Conservation (phyloP, 1,139 yeast genomes). For the Nakaseomyces glabratus region DNA sequence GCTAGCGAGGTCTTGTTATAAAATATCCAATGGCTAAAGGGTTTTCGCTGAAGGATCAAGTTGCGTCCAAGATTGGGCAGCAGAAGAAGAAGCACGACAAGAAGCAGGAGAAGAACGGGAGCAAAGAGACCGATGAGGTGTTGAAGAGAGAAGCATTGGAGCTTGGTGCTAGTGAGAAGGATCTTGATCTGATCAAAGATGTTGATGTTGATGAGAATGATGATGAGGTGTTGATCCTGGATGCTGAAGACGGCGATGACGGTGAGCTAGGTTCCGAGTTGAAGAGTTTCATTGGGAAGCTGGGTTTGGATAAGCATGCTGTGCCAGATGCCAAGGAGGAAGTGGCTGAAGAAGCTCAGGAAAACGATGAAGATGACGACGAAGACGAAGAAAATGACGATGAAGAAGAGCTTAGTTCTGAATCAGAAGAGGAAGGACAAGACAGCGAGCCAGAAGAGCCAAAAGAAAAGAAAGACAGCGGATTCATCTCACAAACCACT, state of each 20-base stretch:
- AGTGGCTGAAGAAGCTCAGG: constrained; percentile 20
- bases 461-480: constrained; percentile 2
- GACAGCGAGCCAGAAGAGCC: not conserved
- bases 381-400: constrained; percentile 2
- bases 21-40: constrained; percentile 5
- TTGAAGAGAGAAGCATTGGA: constrained; percentile 63
- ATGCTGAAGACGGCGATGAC: constrained; percentile 37
- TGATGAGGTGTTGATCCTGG: constrained; percentile 27
- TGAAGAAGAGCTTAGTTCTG: constrained; percentile 5
- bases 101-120: constrained; percentile 13
- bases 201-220: constrained; percentile 40
- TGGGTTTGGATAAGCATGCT: constrained; percentile 44
- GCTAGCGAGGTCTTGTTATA: too few relatives aligned
- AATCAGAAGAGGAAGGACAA: constrained; percentile 6
- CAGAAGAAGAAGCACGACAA: constrained; percentile 16
- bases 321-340: constrained; percentile 25
- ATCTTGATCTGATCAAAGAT: constrained; percentile 45
- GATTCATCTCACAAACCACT: constrained; percentile 34
- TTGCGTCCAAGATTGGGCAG: constrained; percentile 19
- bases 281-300: constrained; percentile 53
- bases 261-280: constrained; percentile 49
- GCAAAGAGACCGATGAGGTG: constrained; percentile 31
- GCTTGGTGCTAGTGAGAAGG: constrained; percentile 67
- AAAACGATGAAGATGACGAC: constrained; percentile 20
- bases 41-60: constrained; percentile 5